Conservation (phyloP, 208 protist genomes). For the Trichomonas gallinae region DNA sequence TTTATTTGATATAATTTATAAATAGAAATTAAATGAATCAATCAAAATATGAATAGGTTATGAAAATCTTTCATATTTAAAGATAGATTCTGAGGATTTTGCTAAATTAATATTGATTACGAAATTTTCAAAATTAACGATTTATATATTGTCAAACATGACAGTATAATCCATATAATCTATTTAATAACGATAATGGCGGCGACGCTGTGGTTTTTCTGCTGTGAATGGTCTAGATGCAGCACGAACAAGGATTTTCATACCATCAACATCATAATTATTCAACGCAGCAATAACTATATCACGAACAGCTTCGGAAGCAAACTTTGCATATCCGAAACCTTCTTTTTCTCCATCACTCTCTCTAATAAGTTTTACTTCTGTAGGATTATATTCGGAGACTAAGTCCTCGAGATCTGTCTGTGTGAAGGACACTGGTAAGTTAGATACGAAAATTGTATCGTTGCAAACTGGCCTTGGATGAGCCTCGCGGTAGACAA, state of each 20-base stretch:
- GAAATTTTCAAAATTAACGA: background rate
- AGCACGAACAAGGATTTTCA: background rate
- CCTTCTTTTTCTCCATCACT: background rate
- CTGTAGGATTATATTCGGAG: background rate
- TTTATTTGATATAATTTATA: no score
- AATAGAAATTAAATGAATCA: no score
- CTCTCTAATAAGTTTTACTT: background rate
- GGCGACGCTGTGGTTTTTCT: background rate
- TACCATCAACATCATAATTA: background rate
- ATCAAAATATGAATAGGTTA: no score
- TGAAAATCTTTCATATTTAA: no score
- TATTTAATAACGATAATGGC: background rate
- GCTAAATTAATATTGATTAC: no score
- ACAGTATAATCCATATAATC: background rate
- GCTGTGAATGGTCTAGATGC: background rate
- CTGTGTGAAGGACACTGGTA: background rate
- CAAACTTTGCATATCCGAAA: background rate
- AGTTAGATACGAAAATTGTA: background rate
- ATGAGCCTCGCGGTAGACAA: background rate
- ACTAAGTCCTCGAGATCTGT: background rate
- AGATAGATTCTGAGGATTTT: no score
- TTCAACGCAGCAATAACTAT: background rate
- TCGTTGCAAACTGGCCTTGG: background rate
- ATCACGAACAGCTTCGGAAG: background rate
- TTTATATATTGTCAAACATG: background rate